Base-by-base conservation (phyloP, 768 basidiomycete species). In the Gautieria morchelliformis region DNA sequence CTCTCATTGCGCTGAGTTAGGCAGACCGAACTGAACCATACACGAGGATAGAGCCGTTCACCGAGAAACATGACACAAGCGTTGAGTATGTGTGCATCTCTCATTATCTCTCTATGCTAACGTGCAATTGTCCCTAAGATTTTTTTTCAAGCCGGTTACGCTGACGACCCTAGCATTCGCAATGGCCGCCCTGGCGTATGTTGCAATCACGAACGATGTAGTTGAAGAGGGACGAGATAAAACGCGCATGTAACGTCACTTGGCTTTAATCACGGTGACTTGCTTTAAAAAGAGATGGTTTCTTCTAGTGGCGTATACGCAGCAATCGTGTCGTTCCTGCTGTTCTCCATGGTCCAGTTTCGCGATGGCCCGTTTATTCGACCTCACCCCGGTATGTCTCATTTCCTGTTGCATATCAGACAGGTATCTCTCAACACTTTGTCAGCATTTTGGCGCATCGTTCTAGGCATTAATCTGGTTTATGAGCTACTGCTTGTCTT, bases 281-380 rank as follows among this genome's bases (percentile, higher is more conserved):
- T 9, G 35, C 4, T 37, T 9, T 33, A 63, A 51, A 19, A 3
- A 27, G 14, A 44, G 33, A 55, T 58, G 60, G 33, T 53, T 48
- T 57, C 61, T 50, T 60, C 58, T 65, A 91, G 89, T 51, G 90
- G 90, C 27, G 77, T 80, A 45, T 92, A 89, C 61, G 89, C 90
- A 53, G 78, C 85, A 11, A 74, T 87, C 49, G 76, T 77, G 10
- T 78, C 85, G 44, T 93, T 93, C 69, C 76, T 93, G 58, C 69
- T 81, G 60, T 93, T 91, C 70, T 87, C 87, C 30, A 86, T 87
- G 79, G 76, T 93, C 51, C 91, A 93, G 64, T 92, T 93, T 65
- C 84, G 90, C 58, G 90, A 93, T 67, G 90, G 90, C 0, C 90
- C 90, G 32, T 93, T 89, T 69, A 78, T 93, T 66, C 83, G 90